Evolutionary conservation across 2,329 filamentous ascomycete genomes (phyloP).

Genomic region (Parafenestella ontariensis): DNA sequence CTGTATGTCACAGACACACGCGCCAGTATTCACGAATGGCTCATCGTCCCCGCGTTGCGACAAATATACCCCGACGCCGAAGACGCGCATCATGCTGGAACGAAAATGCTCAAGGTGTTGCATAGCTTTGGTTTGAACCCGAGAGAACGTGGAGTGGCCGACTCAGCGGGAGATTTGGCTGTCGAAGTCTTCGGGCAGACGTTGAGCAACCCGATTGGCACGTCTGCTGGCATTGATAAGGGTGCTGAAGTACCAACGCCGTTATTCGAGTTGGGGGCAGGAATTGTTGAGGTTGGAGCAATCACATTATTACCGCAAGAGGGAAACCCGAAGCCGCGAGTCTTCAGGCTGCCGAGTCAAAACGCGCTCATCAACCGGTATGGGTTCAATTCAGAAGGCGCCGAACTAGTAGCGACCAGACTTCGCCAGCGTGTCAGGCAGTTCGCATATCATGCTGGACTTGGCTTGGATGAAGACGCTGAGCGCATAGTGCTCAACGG

Average conservation of each 20-base stretch:
- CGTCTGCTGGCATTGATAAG: constrained; percentile 96
- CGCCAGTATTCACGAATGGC: constrained; percentile 60
- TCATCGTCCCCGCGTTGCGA: constrained; percentile 68
- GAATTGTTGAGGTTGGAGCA: constrained; percentile 90
- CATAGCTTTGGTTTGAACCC: constrained; percentile 79
- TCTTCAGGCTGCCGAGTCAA: constrained; percentile 84
- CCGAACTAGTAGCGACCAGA: constrained; percentile 81
- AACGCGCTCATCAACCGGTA: constrained; percentile 95
- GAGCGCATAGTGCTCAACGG: constrained; percentile 80
- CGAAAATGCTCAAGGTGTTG: constrained; percentile 72
- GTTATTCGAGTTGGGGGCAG: constrained; percentile 83
- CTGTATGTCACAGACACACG: constrained; percentile 63
- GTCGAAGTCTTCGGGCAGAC: constrained; percentile 77
- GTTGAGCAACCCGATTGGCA: constrained; percentile 86
- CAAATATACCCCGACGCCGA: constrained; percentile 77
- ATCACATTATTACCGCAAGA: constrained; percentile 85
- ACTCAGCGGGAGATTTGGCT: constrained; percentile 60
- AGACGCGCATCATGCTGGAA: constrained; percentile 87
- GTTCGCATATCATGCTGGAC: constrained; percentile 74
- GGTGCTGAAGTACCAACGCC: constrained; percentile 86
- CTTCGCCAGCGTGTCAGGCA: constrained; percentile 78
- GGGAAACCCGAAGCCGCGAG: constrained; percentile 85
- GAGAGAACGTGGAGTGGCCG: constrained; percentile 74
- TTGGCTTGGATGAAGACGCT: constrained; percentile 67
- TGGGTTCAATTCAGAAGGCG: constrained; percentile 90